Evolutionary conservation across 2,329 filamentous ascomycete species (phyloP).

Genomic region (Tolypocladium album): DNA sequence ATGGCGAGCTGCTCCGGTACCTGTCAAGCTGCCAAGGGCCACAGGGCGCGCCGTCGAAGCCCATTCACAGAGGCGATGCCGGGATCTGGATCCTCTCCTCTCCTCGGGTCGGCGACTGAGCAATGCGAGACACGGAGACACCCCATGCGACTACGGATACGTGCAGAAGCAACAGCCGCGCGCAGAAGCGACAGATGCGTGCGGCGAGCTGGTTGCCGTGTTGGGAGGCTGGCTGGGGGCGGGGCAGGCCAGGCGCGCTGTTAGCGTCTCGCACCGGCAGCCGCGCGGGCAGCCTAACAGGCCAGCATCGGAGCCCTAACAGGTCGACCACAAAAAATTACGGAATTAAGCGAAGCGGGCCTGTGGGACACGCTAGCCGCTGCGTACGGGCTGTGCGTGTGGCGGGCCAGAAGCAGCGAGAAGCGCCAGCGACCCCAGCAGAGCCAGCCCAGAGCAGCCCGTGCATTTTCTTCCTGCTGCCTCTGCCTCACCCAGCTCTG

Average conservation of each 20-base stretch:
- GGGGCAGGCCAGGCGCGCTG: background rate
- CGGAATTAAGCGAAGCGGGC: slow-evolving; percentile 10
- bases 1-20: background rate
- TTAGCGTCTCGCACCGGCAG: slow-evolving; percentile 1
- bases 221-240: background rate
- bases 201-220: background rate
- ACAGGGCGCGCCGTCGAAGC: background rate
- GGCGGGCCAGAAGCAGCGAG: slow-evolving; percentile 2
- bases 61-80: background rate
- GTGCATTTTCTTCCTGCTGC: slow-evolving; percentile 6
- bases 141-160: background rate
- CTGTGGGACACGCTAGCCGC: slow-evolving; percentile 1
- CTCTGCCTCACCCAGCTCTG: background rate
- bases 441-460: background rate
- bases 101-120: background rate
- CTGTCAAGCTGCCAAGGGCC: background rate
- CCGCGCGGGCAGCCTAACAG: background rate
- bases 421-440: background rate
- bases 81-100: background rate
- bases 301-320: slow-evolving; percentile 11
- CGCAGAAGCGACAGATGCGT: background rate
- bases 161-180: background rate
- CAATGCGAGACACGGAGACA: background rate
- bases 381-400: background rate
- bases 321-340: slow-evolving; percentile 13